Evolutionary conservation across 441 rosid genomes (phyloP).

Genomic region (Eugenia klotzschiana): DNA sequence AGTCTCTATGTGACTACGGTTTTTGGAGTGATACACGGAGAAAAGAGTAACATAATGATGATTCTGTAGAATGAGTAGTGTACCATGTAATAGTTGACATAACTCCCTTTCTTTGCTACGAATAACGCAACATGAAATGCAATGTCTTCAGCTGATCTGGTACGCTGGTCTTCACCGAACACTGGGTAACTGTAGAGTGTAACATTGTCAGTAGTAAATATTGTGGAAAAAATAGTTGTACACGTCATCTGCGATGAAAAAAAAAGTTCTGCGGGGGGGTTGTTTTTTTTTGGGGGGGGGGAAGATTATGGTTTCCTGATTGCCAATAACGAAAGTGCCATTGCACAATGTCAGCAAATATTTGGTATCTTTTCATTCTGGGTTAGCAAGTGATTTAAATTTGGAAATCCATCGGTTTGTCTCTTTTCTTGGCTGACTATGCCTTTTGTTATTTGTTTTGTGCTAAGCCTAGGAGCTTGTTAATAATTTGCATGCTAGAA

Average conservation of each 20-base stretch:
- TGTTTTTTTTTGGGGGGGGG: too few relatives aligned
- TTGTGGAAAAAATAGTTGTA: not conserved
- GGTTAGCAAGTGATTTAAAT: not conserved
- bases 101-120: constrained; percentile 69
- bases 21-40: not conserved
- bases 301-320: not conserved
- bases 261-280: too few relatives aligned
- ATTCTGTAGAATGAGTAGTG: not conserved
- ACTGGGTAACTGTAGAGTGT: constrained; percentile 39
- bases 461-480: not conserved
- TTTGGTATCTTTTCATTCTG: not conserved
- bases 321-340: not conserved
- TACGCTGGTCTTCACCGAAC: constrained; percentile 38
- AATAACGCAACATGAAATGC: constrained; percentile 68
- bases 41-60: not conserved
- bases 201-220: not conserved
- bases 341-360: not conserved
- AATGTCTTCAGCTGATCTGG: constrained; percentile 60
- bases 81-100: constrained; percentile 84
- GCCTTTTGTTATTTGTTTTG: not conserved
- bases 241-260: not conserved
- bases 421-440: not conserved
- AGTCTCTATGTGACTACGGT: not conserved
- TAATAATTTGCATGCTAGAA: not conserved
- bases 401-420: not conserved